These are phyloP conservation scores for Fusarium kyushuense DNA, from an alignment of 2,329 filamentous ascomycete species.

Conservation along the genomic window DNA sequence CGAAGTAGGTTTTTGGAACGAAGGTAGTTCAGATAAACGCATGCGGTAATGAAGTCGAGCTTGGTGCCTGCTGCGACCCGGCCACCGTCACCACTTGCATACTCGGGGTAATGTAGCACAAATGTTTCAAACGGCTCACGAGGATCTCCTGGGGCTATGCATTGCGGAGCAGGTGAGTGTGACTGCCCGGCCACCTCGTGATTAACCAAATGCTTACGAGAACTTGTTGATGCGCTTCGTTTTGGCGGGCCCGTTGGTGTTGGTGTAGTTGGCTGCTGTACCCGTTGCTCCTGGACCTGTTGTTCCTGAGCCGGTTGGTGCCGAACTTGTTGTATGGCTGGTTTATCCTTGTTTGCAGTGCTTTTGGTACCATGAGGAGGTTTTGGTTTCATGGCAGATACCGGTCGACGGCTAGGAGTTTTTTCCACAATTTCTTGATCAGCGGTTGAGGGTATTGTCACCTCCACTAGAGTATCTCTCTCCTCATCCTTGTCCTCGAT, in stretches of 20 bases:
- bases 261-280: neutral
- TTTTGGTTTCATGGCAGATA: neutral
- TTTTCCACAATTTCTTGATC: constrained; percentile 4
- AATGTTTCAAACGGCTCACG: constrained; percentile 56
- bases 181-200: neutral
- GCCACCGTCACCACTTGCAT: constrained; percentile 52
- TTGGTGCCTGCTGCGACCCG: constrained; percentile 49
- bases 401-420: neutral
- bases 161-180: neutral
- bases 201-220: neutral
- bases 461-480: constrained; percentile 5
- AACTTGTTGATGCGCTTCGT: neutral
- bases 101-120: constrained; percentile 58
- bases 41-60: constrained; percentile 59
- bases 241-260: neutral
- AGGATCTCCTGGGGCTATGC: constrained; percentile 21
- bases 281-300: neutral
- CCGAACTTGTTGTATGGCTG: neutral
- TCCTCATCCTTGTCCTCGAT: constrained; percentile 33
- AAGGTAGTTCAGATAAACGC: constrained; percentile 58
- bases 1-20: constrained; percentile 52
- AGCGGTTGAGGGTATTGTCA: constrained; percentile 24
- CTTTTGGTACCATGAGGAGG: neutral
- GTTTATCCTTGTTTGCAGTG: neutral
- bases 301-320: neutral